A percentile compares a stretch with the other conserved stretches of the same genome.
Evolutionary conservation across 2,329 filamentous ascomycete genomes (phyloP).

Genomic region (Ambrosiella beaveri): DNA sequence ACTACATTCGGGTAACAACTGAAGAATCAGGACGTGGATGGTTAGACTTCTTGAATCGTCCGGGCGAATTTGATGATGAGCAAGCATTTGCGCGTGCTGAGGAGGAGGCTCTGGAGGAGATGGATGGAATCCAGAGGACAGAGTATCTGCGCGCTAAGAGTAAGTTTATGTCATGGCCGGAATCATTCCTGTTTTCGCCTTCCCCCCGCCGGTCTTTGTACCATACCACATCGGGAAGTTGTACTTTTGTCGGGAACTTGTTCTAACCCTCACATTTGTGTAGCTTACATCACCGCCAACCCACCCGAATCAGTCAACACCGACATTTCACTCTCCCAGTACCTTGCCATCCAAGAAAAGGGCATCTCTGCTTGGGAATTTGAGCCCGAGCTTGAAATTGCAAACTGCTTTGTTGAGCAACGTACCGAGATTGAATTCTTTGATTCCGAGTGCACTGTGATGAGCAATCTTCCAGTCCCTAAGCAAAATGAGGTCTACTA

Average conservation of each 20-base stretch:
- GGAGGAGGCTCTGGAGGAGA: constrained; percentile 80
- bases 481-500: constrained; percentile 99
- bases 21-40: constrained; percentile 10
- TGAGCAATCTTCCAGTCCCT: constrained; percentile 88
- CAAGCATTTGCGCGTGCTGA: constrained; percentile 88
- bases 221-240: background rate
- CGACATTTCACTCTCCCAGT: constrained; percentile 94
- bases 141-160: constrained; percentile 94
- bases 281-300: constrained; percentile 86
- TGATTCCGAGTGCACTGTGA: constrained; percentile 91
- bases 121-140: constrained; percentile 81
- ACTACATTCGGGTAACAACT: constrained; percentile 38
- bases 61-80: constrained; percentile 95
- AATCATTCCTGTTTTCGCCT: background rate
- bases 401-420: constrained; percentile 94
- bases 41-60: constrained; percentile 78
- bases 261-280: background rate
- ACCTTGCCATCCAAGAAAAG: constrained; percentile 96
- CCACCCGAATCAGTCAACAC: constrained; percentile 90
- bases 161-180: constrained; percentile 23
- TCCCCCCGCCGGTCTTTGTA: background rate
- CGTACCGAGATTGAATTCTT: constrained; percentile 98
- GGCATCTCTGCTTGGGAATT: constrained; percentile 99
- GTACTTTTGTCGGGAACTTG: background rate
- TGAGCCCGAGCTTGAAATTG: constrained; percentile 95